These are phyloP conservation scores for Aspergillus udagawae DNA, from an alignment of 2,329 filamentous ascomycete genomes.

Conservation along the genomic window DNA sequence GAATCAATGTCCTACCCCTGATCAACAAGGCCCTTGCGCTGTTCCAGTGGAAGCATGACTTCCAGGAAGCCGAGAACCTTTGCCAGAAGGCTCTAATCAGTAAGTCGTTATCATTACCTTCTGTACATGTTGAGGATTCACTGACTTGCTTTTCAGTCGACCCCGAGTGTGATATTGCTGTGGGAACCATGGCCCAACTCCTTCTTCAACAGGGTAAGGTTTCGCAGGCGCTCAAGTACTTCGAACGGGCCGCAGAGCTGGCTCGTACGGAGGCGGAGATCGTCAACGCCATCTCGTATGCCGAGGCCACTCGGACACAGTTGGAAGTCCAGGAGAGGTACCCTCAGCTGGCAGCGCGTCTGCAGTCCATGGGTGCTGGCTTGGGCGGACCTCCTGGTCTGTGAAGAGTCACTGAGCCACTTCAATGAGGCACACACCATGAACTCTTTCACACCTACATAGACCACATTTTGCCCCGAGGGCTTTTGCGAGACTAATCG, in stretches of 20 bases:
- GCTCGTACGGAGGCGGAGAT: conserved; percentile 93
- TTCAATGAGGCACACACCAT: not conserved
- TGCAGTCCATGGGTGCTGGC: conserved; percentile 56
- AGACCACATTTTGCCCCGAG: conserved; percentile 1
- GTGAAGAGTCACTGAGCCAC: conserved; percentile 20
- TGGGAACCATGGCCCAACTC: conserved; percentile 97
- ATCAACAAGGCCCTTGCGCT: conserved; percentile 98
- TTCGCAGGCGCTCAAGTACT: conserved; percentile 89
- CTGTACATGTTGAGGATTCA: conserved; percentile 2
- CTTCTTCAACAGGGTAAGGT: conserved; percentile 98
- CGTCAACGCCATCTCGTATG: conserved; percentile 92
- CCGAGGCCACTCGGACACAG: conserved; percentile 93
- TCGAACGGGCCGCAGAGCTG: conserved; percentile 91
- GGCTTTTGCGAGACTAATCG: conserved; percentile 26
- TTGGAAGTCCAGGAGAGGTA: conserved; percentile 88
- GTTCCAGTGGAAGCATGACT: conserved; percentile 98
- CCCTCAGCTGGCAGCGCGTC: conserved; percentile 69
- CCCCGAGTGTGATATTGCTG: conserved; percentile 96
- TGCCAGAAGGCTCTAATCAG: conserved; percentile 97
- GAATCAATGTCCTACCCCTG: conserved; percentile 94
- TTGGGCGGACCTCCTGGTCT: conserved; percentile 32
- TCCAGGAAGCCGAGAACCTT: conserved; percentile 86
- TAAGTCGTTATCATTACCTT: conserved; percentile 50
- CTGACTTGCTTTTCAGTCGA: conserved; percentile 62
- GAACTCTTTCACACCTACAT: conserved; percentile 9